Evolutionary conservation across 2,329 filamentous ascomycete species (phyloP).

Genomic region (Fusarium temperatum): DNA sequence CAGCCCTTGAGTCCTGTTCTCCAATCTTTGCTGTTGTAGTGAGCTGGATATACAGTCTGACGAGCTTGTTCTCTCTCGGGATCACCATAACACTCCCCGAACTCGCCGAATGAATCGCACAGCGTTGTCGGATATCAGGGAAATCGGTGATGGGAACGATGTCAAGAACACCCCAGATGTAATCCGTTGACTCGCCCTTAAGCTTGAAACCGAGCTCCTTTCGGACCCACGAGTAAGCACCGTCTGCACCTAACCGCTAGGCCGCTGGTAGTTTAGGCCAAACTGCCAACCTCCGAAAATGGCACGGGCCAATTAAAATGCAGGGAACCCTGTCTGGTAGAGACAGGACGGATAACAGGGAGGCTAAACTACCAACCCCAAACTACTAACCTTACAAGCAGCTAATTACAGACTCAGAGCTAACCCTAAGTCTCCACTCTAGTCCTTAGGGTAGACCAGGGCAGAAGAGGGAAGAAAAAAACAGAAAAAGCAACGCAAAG

Average conservation of each 20-base stretch:
- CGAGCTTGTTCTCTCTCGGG: constrained; percentile 69
- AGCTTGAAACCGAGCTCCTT: constrained; percentile 61
- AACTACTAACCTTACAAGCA: no score
- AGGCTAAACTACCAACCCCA: no score
- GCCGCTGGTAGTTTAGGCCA: no score
- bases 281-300: no score
- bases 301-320: no score
- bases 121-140: constrained; percentile 66
- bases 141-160: constrained; percentile 60
- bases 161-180: constrained; percentile 61
- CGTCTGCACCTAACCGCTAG: constrained; percentile 77
- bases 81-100: constrained; percentile 71
- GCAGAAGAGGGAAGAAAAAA: no score
- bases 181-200: constrained; percentile 63
- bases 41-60: constrained; percentile 71
- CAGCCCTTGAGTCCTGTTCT: constrained; percentile 51
- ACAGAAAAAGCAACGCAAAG: no score
- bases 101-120: constrained; percentile 63
- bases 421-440: no score
- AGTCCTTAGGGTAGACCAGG: no score
- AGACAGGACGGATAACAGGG: no score
- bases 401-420: no score
- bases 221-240: constrained; percentile 73
- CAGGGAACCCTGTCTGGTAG: no score
- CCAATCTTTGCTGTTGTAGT: background rate